A percentile compares a stretch with the other conserved stretches of the same genome.
These are phyloP conservation scores for Canavalia ensiformis DNA, from an alignment of 306 rosid genomes.

Conservation along the genomic window DNA sequence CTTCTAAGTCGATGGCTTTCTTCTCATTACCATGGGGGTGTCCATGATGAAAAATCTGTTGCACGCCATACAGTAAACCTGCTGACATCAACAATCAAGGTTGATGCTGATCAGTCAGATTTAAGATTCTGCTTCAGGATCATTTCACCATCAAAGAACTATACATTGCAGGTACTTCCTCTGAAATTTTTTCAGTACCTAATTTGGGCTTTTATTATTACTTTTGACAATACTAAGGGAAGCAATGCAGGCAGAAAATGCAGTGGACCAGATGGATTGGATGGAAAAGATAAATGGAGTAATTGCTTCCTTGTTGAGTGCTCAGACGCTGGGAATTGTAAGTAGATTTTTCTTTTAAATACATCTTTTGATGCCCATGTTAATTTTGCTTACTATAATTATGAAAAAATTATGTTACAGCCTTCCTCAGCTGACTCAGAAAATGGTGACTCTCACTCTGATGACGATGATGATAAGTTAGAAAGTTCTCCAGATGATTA, in stretches of 20 bases:
- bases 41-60: constrained; percentile 76
- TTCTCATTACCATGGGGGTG: constrained; percentile 81
- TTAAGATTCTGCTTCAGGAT: constrained; percentile 92
- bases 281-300: constrained; percentile 86
- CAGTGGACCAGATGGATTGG: constrained; percentile 89
- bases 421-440: constrained; percentile 55
- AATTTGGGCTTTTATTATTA: constrained; percentile 24
- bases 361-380: constrained; percentile 38
- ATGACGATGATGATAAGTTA: constrained; percentile 40
- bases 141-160: constrained; percentile 77
- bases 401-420: constrained; percentile 58
- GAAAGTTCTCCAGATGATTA: constrained; percentile 50
- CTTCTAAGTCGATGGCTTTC: constrained; percentile 83
- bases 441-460: constrained; percentile 41
- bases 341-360: constrained; percentile 33
- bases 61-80: constrained; percentile 83
- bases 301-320: constrained; percentile 78
- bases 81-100: constrained; percentile 83
- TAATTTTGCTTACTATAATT: constrained; percentile 43
- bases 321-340: constrained; percentile 72
- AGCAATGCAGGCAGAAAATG: constrained; percentile 81
- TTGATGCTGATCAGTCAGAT: constrained; percentile 84
- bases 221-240: constrained; percentile 37
- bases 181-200: constrained; percentile 2
- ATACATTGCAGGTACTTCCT: constrained; percentile 77